Evolutionary conservation across 164 flowering plant genomes (phyloP), one percentile per base, ranked within the genome.

Genomic region (Berberis thunbergii): DNA sequence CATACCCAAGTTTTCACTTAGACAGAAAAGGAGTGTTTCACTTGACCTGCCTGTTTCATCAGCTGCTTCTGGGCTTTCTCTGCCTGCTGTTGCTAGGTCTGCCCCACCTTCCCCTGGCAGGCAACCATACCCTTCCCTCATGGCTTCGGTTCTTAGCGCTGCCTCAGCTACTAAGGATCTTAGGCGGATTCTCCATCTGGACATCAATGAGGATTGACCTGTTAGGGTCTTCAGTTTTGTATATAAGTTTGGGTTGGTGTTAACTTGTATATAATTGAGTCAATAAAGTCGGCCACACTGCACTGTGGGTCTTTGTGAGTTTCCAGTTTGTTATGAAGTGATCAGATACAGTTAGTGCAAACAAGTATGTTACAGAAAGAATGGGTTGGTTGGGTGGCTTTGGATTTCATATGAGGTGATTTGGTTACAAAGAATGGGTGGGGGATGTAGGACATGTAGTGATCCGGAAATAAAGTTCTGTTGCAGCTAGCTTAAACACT

Each of bases 151-250:
- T 70, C 73, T 54, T 48, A 70, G 69, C 62, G 76, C 75, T 72
- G 96, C 82, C 71, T 80, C 77, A 69, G 98, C 96, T 53, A 93
- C 98, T 1, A 74, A 76, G 83, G 82, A 84, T 56, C 80, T 93
- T 62, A 87, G 97, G 62, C 90, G 98, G 70, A 93, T 93, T 65
- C 91, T 93, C 64, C 88, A 93, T 71, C 88, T 93, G 49, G 91
- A 93, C 81, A 85, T 79, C 89, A 87, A 45, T 72, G 74, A 63
- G 67, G 43, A 45, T 10, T 38, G 41, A 48, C 10, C 10, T 48
- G 11, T 54, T n/a, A 73, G 67, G 73, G 67, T 63, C 59, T 68
- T 0, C 54, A 54, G 64, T 59, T 43, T 62, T 48, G 50, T 48
- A 48, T 6, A 48, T 48, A 48, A 6, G 10, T 6, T 48, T 4